phyloP scores from a whole-genome alignment of 495 filamentous ascomycete genomes.

The Cladorrhinum samala region DNA sequence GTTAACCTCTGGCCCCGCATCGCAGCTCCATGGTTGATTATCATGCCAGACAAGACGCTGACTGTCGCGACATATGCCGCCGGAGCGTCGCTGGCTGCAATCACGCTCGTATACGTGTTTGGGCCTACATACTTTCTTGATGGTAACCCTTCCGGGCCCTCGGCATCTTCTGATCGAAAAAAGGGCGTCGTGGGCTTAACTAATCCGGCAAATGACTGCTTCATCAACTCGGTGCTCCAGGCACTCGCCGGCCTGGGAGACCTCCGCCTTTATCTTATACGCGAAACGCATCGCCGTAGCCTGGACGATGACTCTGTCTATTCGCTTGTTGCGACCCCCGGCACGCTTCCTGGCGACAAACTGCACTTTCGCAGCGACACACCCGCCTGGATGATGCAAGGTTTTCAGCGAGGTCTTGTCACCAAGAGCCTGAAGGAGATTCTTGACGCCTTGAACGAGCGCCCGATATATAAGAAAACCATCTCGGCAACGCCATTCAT shows the following conservation, averaged over 20 bases:
- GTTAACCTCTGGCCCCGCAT: too few relatives aligned
- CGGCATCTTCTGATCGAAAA: constrained; percentile 55
- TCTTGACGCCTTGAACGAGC: constrained; percentile 87
- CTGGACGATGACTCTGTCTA: constrained; percentile 73
- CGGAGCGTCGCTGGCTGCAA: constrained; percentile 91
- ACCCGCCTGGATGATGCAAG: constrained; percentile 61
- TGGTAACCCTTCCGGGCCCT: constrained; percentile 59
- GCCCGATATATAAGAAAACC: constrained; percentile 88
- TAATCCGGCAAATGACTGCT: constrained; percentile 97
- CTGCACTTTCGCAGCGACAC: constrained; percentile 36
- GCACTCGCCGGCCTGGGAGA: constrained; percentile 92
- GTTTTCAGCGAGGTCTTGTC: constrained; percentile 71
- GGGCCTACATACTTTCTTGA: constrained; percentile 93
- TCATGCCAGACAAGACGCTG: constrained; percentile 80
- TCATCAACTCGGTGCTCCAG: constrained; percentile 97
- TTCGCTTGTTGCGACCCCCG: constrained; percentile 46
- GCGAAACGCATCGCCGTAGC: constrained; percentile 74
- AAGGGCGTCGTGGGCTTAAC: constrained; percentile 83
- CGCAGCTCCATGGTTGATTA: too few relatives aligned
- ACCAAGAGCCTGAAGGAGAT: constrained; percentile 89
- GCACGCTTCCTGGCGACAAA: constrained; percentile 14
- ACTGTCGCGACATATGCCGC: constrained; percentile 91
- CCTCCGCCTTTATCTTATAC: constrained; percentile 81
- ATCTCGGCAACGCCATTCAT: constrained; percentile 83
- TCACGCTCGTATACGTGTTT: constrained; percentile 94